Evolutionary conservation across 495 filamentous ascomycete species (phyloP).

Genomic region (Hypoxylon subgilvum): DNA sequence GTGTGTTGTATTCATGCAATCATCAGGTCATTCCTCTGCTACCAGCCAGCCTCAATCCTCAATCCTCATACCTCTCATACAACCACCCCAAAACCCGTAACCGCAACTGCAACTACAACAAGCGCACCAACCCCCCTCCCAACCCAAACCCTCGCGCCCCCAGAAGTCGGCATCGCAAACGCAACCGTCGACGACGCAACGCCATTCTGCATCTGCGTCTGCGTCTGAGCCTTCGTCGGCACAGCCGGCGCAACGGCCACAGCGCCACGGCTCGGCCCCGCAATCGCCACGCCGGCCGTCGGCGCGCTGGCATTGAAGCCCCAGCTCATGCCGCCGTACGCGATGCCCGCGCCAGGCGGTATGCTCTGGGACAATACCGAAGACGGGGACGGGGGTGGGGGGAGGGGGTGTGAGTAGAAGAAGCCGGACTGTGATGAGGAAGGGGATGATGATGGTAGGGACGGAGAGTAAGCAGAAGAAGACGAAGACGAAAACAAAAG

Average conservation of each 20-base stretch:
- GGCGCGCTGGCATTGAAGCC: slow-evolving; percentile 9
- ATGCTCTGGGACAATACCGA: no score
- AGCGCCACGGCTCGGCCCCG: background rate
- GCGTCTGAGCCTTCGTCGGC: background rate
- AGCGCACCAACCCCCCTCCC: background rate
- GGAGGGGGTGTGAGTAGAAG: background rate
- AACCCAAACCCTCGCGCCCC: slow-evolving; percentile 3
- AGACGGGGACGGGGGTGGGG: background rate
- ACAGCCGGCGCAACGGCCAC: background rate
- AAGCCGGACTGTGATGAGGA: background rate
- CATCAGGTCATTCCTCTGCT: no score
- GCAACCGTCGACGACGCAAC: background rate
- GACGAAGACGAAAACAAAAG: background rate
- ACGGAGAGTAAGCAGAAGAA: background rate
- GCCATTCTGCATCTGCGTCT: no score
- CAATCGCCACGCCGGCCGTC: background rate
- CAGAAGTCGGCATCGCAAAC: slow-evolving; percentile 2
- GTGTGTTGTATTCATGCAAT: no score
- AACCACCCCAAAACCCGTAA: background rate
- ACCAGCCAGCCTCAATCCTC: no score
- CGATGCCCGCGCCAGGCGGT: background rate
- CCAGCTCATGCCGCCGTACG: slow-evolving; percentile 8
- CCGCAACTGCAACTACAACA: background rate
- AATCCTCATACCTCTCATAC: slow-evolving; percentile 8
- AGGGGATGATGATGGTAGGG: background rate